These are phyloP conservation scores for Phylloporus sp. DNA, from an alignment of 1,284 basidiomycete genomes.

Conservation along the genomic window DNA sequence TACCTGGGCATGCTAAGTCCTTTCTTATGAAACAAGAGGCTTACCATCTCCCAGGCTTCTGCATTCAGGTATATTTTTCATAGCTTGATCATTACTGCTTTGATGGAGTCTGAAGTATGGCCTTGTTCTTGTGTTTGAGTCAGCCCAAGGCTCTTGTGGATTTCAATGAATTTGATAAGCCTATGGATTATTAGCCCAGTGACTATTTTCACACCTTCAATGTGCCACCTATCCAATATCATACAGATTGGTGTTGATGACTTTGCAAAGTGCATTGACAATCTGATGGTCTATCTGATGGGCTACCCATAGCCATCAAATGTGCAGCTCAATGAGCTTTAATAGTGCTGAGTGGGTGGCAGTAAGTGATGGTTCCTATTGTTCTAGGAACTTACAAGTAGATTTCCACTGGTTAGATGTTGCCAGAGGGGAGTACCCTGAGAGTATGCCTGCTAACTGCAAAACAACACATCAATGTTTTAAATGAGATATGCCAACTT, in stretches of 20 bases:
- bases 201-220: no score
- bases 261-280: not conserved
- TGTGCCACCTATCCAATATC: not conserved
- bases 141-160: not conserved
- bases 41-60: not conserved
- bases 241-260: not conserved
- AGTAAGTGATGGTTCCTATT: no score
- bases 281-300: not conserved
- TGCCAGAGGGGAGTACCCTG: no score
- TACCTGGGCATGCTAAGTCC: not conserved
- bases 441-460: no score
- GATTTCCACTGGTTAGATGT: not conserved
- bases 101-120: not conserved
- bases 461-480: no score
- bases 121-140: not conserved
- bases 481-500: no score
- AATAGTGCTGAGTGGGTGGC: not conserved
- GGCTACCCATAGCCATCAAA: not conserved
- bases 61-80: not conserved
- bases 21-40: not conserved
- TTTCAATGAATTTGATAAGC: not conserved
- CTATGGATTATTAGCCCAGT: not conserved
- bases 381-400: not conserved
- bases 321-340: not conserved
- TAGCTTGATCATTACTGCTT: not conserved